A percentile compares a stretch with the other conserved stretches of the same genome.
Evolutionary conservation across 164 flowering plant species (phyloP).

Genomic region (Sedum album): DNA sequence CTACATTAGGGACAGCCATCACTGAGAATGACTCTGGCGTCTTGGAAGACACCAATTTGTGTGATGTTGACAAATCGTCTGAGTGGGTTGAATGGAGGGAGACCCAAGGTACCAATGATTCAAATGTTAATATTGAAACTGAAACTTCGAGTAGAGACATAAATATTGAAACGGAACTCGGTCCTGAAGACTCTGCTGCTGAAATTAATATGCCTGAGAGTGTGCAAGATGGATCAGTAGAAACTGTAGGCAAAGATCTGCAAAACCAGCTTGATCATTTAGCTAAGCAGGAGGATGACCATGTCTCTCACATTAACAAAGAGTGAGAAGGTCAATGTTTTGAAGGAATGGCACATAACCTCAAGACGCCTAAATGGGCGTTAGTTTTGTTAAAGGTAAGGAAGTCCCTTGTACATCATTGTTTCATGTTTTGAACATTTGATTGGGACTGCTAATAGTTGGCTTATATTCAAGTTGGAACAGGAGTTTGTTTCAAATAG

Average conservation of each 20-base stretch:
- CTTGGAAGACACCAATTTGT: conserved; percentile 15
- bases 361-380: neutral
- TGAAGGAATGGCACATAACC: neutral
- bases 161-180: neutral
- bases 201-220: neutral
- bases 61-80: conserved; percentile 44
- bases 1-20: conserved; percentile 20
- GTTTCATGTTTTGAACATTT: neutral
- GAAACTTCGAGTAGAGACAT: neutral
- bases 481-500: neutral
- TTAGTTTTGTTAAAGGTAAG: neutral
- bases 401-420: neutral
- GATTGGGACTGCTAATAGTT: neutral
- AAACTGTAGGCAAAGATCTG: neutral
- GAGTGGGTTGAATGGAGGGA: conserved; percentile 93
- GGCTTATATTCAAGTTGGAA: neutral
- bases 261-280: conserved; percentile 2
- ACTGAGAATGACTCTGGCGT: conserved; percentile 13
- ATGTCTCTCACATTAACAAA: neutral
- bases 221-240: neutral
- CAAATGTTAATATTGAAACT: neutral
- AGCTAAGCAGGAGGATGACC: neutral
- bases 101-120: conserved; percentile 30
- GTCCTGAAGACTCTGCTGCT: neutral
- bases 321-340: neutral